A percentile compares a stretch with the other conserved stretches of the same genome.
Evolutionary conservation across 495 filamentous ascomycete species (phyloP).

Genomic region (Bathelium albidoporum): DNA sequence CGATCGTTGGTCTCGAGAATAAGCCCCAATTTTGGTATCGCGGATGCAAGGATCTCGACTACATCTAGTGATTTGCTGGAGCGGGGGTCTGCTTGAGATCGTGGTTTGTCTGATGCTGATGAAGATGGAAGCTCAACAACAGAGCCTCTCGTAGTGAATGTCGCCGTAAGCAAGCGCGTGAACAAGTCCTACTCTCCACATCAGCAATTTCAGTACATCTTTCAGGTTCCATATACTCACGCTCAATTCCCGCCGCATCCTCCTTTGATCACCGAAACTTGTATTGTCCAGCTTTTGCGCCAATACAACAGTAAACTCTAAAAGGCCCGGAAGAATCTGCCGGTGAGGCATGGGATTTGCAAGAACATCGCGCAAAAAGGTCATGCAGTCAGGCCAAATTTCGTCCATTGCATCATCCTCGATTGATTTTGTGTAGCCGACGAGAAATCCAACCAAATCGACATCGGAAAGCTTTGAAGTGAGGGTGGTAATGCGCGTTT

Average conservation of each 20-base stretch:
- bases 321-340: conserved; percentile 73
- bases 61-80: conserved; percentile 42
- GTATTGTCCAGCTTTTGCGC: conserved; percentile 95
- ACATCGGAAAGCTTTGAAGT: conserved; percentile 72
- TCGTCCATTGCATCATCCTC: conserved; percentile 99
- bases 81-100: background rate
- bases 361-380: conserved; percentile 80
- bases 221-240: conserved; percentile 42
- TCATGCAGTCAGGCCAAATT: conserved; percentile 91
- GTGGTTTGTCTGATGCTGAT: background rate
- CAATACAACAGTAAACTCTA: conserved; percentile 81
- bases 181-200: conserved; percentile 65
- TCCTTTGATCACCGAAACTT: conserved; percentile 90
- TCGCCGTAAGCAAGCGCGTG: conserved; percentile 72
- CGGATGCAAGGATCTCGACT: conserved; percentile 63
- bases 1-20: conserved; percentile 80
- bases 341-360: conserved; percentile 92
- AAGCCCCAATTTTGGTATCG: conserved; percentile 74
- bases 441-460: conserved; percentile 76
- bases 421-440: conserved; percentile 76
- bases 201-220: conserved; percentile 5
- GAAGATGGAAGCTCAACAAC: background rate
- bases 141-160: conserved; percentile 60
- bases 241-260: conserved; percentile 84
- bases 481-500: conserved; percentile 70